phyloP scores from a whole-genome alignment of 1,284 basidiomycete species.

The Rhizopogon parksii region DNA sequence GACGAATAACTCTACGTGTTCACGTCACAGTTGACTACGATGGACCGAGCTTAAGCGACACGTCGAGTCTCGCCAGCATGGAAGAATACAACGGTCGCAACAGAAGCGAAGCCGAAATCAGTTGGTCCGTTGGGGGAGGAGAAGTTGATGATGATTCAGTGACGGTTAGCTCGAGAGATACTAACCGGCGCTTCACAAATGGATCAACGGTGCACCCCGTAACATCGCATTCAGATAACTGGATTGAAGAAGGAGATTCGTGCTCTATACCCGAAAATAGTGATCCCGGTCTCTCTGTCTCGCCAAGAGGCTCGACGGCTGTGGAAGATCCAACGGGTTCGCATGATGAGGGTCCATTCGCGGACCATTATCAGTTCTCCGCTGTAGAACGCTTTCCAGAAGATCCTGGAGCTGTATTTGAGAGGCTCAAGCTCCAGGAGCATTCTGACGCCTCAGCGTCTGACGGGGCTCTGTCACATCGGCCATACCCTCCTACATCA shows the following conservation, averaged over 20 bases:
- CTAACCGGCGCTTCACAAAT: slow-evolving; percentile 22
- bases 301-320: slow-evolving; percentile 1
- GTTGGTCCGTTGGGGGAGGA: slow-evolving; percentile 41
- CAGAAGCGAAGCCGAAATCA: slow-evolving; percentile 51
- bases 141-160: slow-evolving; percentile 63
- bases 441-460: slow-evolving; percentile 35
- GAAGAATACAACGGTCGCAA: slow-evolving; percentile 64
- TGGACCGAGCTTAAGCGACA: slow-evolving; percentile 85
- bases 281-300: slow-evolving; percentile 2
- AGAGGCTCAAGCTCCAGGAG: slow-evolving; percentile 43
- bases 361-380: slow-evolving; percentile 25
- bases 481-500: slow-evolving; percentile 25
- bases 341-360: slow-evolving; percentile 23
- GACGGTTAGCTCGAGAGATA: slow-evolving; percentile 66
- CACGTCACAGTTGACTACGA: slow-evolving; percentile 81
- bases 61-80: slow-evolving; percentile 68
- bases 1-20: slow-evolving; percentile 70
- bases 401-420: slow-evolving; percentile 48
- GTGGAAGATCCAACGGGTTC: slow-evolving; percentile 5
- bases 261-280: slow-evolving; percentile 5
- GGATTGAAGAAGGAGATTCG: neutral
- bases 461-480: slow-evolving; percentile 6
- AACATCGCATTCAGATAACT: neutral
- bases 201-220: slow-evolving; percentile 2
- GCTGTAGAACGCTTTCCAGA: slow-evolving; percentile 31